Base-by-base conservation (phyloP, 208 protist genomes). In the Crithidia sp. region DNA sequence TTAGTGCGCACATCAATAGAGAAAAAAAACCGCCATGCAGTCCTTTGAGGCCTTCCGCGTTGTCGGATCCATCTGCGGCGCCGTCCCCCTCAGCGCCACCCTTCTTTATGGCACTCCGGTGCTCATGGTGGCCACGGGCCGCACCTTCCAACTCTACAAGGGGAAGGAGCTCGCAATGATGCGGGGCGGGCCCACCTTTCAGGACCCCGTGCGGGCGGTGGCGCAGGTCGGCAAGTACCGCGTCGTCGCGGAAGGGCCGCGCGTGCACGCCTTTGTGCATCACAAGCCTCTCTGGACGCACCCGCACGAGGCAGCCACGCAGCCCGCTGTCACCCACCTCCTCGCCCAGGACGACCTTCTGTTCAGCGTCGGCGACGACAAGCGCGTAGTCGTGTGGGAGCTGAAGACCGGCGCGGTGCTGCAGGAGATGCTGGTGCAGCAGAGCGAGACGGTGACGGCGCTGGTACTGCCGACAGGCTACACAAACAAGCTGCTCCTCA, bases 401-500 rank as follows among this genome's bases (percentile, higher is more conserved):
- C 62, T 95, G 41, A 86, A 87, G 63, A 90, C 82, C 6, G 92
- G 92, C 17, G 71, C 75, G 14, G 66, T 90, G 17, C 83, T 95
- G 43, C 79, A 86, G 52, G 83, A 87, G 60, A 85, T 96, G 55
- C 56, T 86, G 58, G 76, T 96, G 40, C 79, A 81, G 43, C 63
- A 68, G 63, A 94, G 77, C 75, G 88, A 92, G 64, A 74, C 80
- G n/a, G 82, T 91, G 49, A 87, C 80, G 44, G 63, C 62, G 17
- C 43, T 93, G 16, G 67, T 76, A 16, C 60, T 94, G 45, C 87
- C 84, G 19, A 60, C 81, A 13, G 87, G 88, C 19, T 97, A 97
- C 82, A 83, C 73, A 5, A 97, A 96, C 76, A 97, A 96, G 76
- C 75, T 97, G 43, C 76, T 97, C 8, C 70, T 94, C 53, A 76